Conservation (phyloP, 2,329 filamentous ascomycete species). For the Pseudogymnoascus pannorum region DNA sequence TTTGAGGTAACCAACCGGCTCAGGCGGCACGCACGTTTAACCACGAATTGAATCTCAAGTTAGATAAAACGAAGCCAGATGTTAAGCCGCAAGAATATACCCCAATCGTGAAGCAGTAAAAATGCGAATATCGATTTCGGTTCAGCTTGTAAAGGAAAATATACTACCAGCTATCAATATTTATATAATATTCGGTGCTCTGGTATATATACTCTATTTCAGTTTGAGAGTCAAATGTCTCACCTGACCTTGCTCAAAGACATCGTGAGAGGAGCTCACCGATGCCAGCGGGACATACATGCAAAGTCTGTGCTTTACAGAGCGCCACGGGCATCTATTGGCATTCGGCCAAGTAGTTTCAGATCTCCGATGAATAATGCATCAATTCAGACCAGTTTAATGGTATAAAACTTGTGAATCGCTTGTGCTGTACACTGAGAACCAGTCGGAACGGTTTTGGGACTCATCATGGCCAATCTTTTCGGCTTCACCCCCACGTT, state of each 20-base stretch:
- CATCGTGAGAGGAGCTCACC: neutral
- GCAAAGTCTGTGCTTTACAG: neutral
- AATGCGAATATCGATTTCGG: neutral
- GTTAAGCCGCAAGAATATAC: neutral
- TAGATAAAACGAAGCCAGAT: neutral
- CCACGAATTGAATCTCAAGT: neutral
- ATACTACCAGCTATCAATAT: neutral
- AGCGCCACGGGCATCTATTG: neutral
- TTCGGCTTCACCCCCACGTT: neutral
- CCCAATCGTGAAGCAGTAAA: neutral
- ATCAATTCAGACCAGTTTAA: neutral
- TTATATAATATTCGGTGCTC: neutral
- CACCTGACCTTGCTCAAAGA: neutral
- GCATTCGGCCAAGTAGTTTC: neutral
- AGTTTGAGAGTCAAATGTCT: neutral
- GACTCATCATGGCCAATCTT: neutral
- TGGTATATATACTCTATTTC: slow-evolving; percentile 2
- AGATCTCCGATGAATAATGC: neutral
- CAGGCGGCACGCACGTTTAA: neutral
- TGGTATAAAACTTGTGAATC: neutral
- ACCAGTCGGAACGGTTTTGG: neutral
- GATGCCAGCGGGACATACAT: neutral
- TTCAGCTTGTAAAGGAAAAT: neutral
- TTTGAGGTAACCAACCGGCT: neutral
- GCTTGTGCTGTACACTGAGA: neutral